Evolutionary conservation across 139 green algal species (phyloP).

Genomic region (Volvox reticuliferus): DNA sequence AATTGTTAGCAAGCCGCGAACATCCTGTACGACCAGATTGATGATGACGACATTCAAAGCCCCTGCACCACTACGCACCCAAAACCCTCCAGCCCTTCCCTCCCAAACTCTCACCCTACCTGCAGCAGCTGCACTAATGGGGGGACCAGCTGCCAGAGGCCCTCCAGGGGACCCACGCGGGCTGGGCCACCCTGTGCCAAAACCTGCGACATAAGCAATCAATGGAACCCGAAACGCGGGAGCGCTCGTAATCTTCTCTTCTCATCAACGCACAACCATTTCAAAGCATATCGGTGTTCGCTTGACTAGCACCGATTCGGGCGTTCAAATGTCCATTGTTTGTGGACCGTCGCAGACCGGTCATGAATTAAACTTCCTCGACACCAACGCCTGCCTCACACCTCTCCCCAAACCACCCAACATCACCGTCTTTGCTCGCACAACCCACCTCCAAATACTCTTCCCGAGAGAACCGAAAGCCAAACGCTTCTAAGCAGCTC

Average conservation of each 20-base stretch:
- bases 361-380: no score
- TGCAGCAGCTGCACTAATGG: slow-evolving; percentile 16
- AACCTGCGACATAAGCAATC: neutral
- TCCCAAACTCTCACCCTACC: neutral
- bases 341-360: no score
- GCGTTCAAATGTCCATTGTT: neutral
- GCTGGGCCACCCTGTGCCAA: slow-evolving; percentile 19
- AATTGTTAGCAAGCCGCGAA: no score
- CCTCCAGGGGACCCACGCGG: slow-evolving; percentile 3
- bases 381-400: neutral
- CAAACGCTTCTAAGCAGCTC: neutral
- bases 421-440: neutral
- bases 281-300: neutral
- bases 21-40: no score
- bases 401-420: neutral
- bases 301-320: neutral
- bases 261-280: no score
- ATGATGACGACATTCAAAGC: no score
- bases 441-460: neutral
- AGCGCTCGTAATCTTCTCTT: no score
- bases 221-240: no score
- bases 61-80: no score
- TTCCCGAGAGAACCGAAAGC: neutral
- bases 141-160: slow-evolving; percentile 25
- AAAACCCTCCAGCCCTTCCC: neutral